A percentile compares a stretch with the other conserved stretches of the same genome.
These are phyloP conservation scores for Saccharomycopsis capsularis DNA, from an alignment of 805 yeast species.

Conservation along the genomic window DNA sequence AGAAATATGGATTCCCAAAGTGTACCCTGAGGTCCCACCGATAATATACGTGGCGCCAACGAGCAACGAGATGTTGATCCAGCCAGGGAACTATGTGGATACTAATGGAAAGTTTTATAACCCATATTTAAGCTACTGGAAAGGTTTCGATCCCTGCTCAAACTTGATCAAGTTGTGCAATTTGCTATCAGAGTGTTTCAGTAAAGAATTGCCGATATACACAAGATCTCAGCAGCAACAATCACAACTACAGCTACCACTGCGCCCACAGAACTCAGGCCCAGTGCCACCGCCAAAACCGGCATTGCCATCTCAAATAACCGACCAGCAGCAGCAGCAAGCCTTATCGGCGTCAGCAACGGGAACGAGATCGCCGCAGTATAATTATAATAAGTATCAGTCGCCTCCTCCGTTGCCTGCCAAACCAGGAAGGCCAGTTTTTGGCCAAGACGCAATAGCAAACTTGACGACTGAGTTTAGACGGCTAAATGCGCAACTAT, in stretches of 20 bases:
- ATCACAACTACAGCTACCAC: background rate
- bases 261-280: background rate
- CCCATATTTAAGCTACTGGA: slow-evolving; percentile 62
- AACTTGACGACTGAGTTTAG: no score
- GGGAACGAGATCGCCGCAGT: background rate
- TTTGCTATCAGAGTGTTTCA: slow-evolving; percentile 32
- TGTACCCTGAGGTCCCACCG: slow-evolving; percentile 67
- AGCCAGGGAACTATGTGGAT: slow-evolving; percentile 63
- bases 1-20: slow-evolving; percentile 69
- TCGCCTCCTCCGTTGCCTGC: slow-evolving; percentile 21
- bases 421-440: slow-evolving; percentile 1
- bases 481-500: no score
- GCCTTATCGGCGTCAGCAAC: background rate
- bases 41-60: slow-evolving; percentile 55
- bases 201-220: slow-evolving; percentile 39
- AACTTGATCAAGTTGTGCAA: slow-evolving; percentile 30
- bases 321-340: background rate
- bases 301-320: background rate
- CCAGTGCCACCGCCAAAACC: slow-evolving; percentile 7
- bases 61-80: slow-evolving; percentile 36
- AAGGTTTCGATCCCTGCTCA: slow-evolving; percentile 24
- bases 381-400: background rate
- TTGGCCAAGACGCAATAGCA: no score
- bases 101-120: slow-evolving; percentile 65
- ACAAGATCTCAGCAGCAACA: slow-evolving; percentile 9